Evolutionary conservation across 2,329 filamentous ascomycete genomes (phyloP).

Genomic region (Thielaviopsis punctulata): DNA sequence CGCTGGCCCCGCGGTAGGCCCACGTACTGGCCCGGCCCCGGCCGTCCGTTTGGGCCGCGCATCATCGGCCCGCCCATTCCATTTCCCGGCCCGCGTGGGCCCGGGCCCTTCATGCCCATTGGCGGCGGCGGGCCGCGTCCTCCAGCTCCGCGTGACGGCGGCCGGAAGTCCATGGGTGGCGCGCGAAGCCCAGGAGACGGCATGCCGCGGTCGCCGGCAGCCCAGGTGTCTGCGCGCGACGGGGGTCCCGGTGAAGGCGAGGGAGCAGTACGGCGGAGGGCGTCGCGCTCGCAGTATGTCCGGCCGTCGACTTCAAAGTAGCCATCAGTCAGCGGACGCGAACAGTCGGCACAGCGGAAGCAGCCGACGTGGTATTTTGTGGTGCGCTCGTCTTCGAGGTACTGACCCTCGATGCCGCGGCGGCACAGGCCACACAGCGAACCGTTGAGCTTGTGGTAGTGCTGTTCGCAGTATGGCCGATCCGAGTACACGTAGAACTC

Average conservation of each 20-base stretch:
- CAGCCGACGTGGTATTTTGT: conserved; percentile 78
- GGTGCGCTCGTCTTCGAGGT: conserved; percentile 62
- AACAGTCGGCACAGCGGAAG: conserved; percentile 70
- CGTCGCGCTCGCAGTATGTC: conserved; percentile 78
- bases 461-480: conserved; percentile 73
- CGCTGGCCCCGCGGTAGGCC: conserved; percentile 13
- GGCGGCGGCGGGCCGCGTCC: conserved; percentile 14
- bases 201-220: conserved; percentile 11
- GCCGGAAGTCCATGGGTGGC: conserved; percentile 3
- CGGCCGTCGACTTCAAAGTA: conserved; percentile 78
- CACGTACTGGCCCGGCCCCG: conserved; percentile 11
- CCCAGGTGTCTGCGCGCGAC: conserved; percentile 3
- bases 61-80: conserved; percentile 4
- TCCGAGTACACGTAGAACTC: conserved; percentile 88
- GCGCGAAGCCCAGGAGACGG: conserved; percentile 7
- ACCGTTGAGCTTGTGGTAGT: conserved; percentile 84
- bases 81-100: conserved; percentile 10
- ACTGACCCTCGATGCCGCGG: conserved; percentile 81
- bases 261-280: conserved; percentile 34
- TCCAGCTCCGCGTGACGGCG: conserved; percentile 10
- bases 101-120: conserved; percentile 14
- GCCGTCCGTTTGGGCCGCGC: conserved; percentile 6
- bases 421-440: conserved; percentile 70
- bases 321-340: conserved; percentile 55
- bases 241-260: neutral